These are phyloP conservation scores for Talaromyces funiculosus DNA, from an alignment of 2,329 filamentous ascomycete genomes.

Conservation along the genomic window DNA sequence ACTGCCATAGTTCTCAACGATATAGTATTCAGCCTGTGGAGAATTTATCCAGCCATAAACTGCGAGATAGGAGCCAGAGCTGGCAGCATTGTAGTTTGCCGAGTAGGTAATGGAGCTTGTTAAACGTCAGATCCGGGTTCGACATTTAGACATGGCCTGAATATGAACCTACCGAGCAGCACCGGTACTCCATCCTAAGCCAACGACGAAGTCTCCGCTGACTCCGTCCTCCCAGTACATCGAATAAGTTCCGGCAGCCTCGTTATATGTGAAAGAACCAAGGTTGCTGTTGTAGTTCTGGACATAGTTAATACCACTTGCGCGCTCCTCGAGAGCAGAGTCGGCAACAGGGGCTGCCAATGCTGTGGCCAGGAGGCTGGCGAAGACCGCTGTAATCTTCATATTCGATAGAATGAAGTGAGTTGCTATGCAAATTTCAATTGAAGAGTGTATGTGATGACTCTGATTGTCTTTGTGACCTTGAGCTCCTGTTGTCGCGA, in stretches of 20 bases:
- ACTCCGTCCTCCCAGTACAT: not conserved
- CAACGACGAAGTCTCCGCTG: not conserved
- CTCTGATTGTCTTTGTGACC: not conserved
- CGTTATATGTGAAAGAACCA: not conserved
- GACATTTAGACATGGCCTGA: not conserved
- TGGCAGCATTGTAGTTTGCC: not conserved
- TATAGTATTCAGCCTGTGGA: conserved; percentile 34
- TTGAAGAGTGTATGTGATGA: not conserved
- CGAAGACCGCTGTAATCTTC: not conserved
- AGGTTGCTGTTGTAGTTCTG: not conserved
- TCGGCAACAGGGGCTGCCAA: not conserved
- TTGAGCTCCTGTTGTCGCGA: not conserved
- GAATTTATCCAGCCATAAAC: conserved; percentile 40
- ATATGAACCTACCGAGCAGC: not conserved
- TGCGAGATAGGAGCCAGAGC: conserved; percentile 22
- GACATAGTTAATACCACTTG: not conserved
- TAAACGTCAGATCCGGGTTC: not conserved
- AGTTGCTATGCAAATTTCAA: not conserved
- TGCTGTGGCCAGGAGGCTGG: not conserved
- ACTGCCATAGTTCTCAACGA: conserved; percentile 28
- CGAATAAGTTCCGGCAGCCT: not conserved
- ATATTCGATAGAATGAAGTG: not conserved
- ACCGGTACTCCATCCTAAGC: not conserved
- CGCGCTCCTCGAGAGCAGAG: not conserved
- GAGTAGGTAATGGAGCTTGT: not conserved